Evolutionary conservation across 2,329 filamentous ascomycete genomes (phyloP), one percentile per base, ranked within the genome.

Genomic region (Thelonectria olida): DNA sequence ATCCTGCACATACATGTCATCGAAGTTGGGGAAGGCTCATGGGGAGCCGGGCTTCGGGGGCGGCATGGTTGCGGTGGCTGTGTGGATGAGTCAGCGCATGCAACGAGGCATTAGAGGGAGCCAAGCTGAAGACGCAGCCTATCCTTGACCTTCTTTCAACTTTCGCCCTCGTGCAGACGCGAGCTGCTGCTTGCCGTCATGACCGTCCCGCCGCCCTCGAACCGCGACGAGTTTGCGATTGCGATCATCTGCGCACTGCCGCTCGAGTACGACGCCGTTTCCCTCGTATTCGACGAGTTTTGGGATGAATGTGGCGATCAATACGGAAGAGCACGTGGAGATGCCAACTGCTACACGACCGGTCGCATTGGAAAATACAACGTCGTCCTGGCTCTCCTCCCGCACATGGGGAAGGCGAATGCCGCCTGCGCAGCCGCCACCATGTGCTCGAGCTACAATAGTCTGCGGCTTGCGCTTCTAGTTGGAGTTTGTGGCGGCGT

Each of bases 401-500:
- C 72, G 2, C 41, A 41, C 2, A 76, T 74, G 54, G 75, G 76
- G 8, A 77, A 69, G 22, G 64, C 31, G 27, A 71, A 20, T 27
- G 70, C 76, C 0, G 70, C 75, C 0, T 47, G 48, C 4, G 64
- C 72, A 0, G 65, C 75, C 0, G 61, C 71, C 0, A 70, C 63
- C 17, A 55, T 81, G 12, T 70, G 72, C 0, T 64, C 62, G 1
- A 81, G 76, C 48, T 82, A 75, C 41, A 49, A 58, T 0, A 58
- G 60, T 3, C 58, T 82, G 5, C 70, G 66, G 17, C 63, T 81
- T 0, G 75, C 63, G 0, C 27, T 82, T 0, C 42, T 82, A 0
- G 75, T 77, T 2, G 80, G 80, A 0, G 70, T 81, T 5, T 82
- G 79, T 47, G 80, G 78, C 0, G 79, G 75, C 13, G 68, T 76